phyloP scores from a whole-genome alignment of 2,329 filamentous ascomycete species.

The Neonectria ditissima region DNA sequence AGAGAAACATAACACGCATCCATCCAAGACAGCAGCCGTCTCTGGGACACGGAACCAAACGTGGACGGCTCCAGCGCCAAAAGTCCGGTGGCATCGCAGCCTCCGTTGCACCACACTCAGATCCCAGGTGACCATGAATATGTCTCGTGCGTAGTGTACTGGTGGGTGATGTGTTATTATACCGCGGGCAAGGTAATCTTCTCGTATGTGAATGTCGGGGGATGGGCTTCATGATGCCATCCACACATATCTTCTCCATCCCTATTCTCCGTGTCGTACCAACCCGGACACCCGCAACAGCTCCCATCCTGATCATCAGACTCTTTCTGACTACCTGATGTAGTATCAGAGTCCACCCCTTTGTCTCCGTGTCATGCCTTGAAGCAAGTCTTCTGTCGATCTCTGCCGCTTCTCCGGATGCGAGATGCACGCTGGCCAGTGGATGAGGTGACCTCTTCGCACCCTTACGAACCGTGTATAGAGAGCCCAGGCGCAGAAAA shows the following conservation, averaged over 20 bases:
- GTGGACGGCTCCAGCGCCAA: constrained; percentile 41
- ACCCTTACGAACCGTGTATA: constrained; percentile 48
- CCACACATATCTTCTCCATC: constrained; percentile 1
- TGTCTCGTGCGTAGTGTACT: constrained; percentile 38
- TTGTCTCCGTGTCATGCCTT: constrained; percentile 33
- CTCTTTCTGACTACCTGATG: background rate
- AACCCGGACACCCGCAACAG: background rate
- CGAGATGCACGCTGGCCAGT: constrained; percentile 45
- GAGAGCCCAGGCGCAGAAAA: constrained; percentile 49
- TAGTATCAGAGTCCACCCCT: constrained; percentile 35
- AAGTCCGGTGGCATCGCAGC: constrained; percentile 37
- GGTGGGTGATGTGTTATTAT: constrained; percentile 7
- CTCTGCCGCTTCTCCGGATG: constrained; percentile 40
- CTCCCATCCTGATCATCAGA: constrained; percentile 16
- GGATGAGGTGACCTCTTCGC: constrained; percentile 50
- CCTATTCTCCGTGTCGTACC: constrained; percentile 1
- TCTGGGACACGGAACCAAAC: constrained; percentile 44
- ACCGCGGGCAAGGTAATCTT: constrained; percentile 8
- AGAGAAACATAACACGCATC: constrained; percentile 25
- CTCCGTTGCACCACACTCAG: constrained; percentile 38
- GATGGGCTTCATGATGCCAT: background rate
- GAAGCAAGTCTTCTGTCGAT: constrained; percentile 39
- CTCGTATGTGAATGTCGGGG: background rate
- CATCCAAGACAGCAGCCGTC: constrained; percentile 38
- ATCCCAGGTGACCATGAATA: constrained; percentile 42